Evolutionary conservation across 441 rosid genomes (phyloP).

Genomic region (Populus hybrid): DNA sequence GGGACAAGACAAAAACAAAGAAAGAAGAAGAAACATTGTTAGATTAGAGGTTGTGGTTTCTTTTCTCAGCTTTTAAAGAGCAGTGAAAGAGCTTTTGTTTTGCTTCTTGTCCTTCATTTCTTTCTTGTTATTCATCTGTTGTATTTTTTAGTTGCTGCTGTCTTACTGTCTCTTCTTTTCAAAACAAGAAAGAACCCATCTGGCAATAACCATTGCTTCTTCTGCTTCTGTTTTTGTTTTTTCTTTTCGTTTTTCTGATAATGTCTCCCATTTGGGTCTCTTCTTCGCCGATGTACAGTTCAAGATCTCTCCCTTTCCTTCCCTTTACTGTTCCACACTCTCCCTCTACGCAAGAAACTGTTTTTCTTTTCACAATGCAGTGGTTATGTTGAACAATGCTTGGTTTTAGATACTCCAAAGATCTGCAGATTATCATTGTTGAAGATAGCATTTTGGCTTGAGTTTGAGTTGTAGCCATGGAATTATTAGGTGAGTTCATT

Average conservation of each 20-base stretch:
- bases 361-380: slow-evolving; percentile 8
- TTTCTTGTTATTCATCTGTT: too few species aligned
- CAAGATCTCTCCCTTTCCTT: not conserved
- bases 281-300: not conserved
- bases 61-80: not conserved
- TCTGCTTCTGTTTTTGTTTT: not conserved
- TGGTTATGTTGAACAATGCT: slow-evolving; percentile 17
- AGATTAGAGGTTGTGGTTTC: not conserved
- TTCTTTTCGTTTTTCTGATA: not conserved
- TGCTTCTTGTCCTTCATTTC: too few species aligned
- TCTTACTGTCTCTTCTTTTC: too few species aligned
- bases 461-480: slow-evolving; percentile 22
- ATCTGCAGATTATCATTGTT: slow-evolving; percentile 13
- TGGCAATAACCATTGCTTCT: too few species aligned
- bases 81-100: too few species aligned
- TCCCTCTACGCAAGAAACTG: not conserved
- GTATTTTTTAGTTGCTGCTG: too few species aligned
- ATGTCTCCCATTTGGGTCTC: not conserved
- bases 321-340: not conserved
- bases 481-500: slow-evolving; percentile 22
- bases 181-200: too few species aligned
- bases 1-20: not conserved
- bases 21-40: not conserved
- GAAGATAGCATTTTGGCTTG: not conserved
- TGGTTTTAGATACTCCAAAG: slow-evolving; percentile 15